These are phyloP conservation scores for Diaporthe vaccinii DNA, from an alignment of 2,329 filamentous ascomycete genomes.

Conservation along the genomic window DNA sequence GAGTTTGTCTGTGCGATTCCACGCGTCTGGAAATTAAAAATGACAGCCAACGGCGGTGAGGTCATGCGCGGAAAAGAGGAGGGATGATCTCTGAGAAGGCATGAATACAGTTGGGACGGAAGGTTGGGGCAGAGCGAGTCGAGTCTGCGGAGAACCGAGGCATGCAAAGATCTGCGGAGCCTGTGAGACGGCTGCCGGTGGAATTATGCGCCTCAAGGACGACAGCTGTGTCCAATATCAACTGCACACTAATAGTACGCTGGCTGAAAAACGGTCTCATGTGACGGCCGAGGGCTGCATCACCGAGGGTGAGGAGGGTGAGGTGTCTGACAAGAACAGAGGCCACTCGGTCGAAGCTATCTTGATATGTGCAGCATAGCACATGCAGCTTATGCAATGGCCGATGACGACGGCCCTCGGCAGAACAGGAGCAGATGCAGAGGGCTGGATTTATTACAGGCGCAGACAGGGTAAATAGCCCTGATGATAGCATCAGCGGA, in stretches of 20 bases:
- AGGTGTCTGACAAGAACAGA: background rate
- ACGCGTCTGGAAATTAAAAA: background rate
- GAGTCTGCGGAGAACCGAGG: conserved; percentile 18
- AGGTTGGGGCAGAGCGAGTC: background rate
- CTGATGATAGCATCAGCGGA: background rate
- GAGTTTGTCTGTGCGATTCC: background rate
- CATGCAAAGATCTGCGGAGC: background rate
- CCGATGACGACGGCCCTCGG: conserved; percentile 11
- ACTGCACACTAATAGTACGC: background rate
- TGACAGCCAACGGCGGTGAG: background rate
- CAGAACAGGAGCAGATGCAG: background rate
- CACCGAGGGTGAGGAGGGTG: background rate
- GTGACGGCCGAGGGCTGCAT: background rate
- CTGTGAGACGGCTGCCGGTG: background rate
- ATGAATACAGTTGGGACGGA: conserved; percentile 2
- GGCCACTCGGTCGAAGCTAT: background rate
- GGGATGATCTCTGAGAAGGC: background rate
- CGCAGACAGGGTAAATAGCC: background rate
- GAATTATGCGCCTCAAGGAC: background rate
- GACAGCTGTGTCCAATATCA: background rate
- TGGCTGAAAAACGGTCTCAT: background rate
- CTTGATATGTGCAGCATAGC: background rate
- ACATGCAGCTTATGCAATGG: background rate
- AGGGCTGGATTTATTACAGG: background rate
- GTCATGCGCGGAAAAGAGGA: background rate